Evolutionary conservation across 2,329 filamentous ascomycete species (phyloP), one percentile per base, ranked within the genome.

Genomic region (Pseudogymnoascus verrucosus): DNA sequence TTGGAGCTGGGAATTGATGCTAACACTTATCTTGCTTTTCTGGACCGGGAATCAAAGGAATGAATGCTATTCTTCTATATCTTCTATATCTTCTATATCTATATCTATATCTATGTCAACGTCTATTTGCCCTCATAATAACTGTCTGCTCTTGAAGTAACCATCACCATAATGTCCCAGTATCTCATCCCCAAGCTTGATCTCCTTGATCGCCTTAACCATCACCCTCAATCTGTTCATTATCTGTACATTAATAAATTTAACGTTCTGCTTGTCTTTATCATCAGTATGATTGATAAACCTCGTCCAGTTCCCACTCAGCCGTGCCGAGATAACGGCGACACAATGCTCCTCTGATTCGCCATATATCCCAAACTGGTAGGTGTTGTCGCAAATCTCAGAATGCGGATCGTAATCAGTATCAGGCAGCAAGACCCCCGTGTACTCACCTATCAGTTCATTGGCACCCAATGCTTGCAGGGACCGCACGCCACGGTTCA

Each of bases 251-350:
- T 19, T 16, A 16, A 8, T 2, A 36, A 57, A 57, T 19, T 21
- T 1, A 12, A 57, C 51, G 16, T 57, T 57, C 28, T 34, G 28
- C 51, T 57, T 57, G 23, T 5, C n/a, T 57, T 34, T 6, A 34
- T 57, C 51, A 4, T 36, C 28, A 7, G 51, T 34, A 57, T 57
- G 51, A 16, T 57, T 57, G 51, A 57, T 57, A 57, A 57, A 57
- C 28, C 51, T 57, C n/a, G 51, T 57, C 51, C 51, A 57, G 51
- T 57, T 57, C 28, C 51, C 51, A 57, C 19, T 7, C 16, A 57
- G 26, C 28, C 51, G 51, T 6, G 51, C 28, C n/a, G 51, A 34
- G 51, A 57, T 36, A 21, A 12, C 3, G 28, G 51, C 28, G 28
- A 57, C 6, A 34, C 11, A 11, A 19, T 5, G 8, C 5, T 10